These are phyloP conservation scores for Discostella stelligeroides DNA, from an alignment of 108 stramenopile genomes.

Conservation along the genomic window DNA sequence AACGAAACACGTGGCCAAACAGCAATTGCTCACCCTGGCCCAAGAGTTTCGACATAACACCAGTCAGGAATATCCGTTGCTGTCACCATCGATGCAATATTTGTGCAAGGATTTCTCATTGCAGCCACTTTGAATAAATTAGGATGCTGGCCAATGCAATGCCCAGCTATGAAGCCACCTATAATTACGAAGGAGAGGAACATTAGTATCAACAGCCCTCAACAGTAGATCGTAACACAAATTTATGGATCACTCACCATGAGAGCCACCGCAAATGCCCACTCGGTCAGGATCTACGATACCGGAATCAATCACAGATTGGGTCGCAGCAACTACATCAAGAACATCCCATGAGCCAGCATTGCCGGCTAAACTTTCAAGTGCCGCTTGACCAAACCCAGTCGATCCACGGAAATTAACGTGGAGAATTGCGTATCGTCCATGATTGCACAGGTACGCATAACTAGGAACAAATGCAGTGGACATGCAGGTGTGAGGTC, in stretches of 20 bases:
- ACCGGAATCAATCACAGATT: constrained; percentile 44
- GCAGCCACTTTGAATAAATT: constrained; percentile 87
- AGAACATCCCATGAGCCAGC: constrained; percentile 75
- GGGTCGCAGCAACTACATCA: constrained; percentile 72
- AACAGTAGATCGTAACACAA: not conserved
- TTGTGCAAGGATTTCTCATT: constrained; percentile 93
- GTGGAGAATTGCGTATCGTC: constrained; percentile 76
- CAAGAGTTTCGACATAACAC: constrained; percentile 83
- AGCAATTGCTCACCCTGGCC: constrained; percentile 31
- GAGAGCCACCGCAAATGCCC: constrained; percentile 88
- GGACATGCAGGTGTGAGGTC: constrained; percentile 68
- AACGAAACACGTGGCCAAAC: not conserved
- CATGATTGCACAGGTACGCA: constrained; percentile 63
- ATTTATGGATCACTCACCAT: constrained; percentile 61
- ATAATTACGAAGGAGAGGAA: not conserved
- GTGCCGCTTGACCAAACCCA: constrained; percentile 76
- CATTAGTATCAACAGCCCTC: not conserved
- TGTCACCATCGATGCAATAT: constrained; percentile 88
- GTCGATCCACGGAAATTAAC: constrained; percentile 88
- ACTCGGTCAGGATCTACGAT: constrained; percentile 55
- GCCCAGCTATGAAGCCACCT: constrained; percentile 85
- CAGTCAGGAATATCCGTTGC: constrained; percentile 95
- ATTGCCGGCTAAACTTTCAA: constrained; percentile 68
- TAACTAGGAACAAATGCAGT: constrained; percentile 66
- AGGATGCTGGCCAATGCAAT: constrained; percentile 83